Conservation (phyloP, 2,329 filamentous ascomycete species). For the Trichophyton mentagrophytes region DNA sequence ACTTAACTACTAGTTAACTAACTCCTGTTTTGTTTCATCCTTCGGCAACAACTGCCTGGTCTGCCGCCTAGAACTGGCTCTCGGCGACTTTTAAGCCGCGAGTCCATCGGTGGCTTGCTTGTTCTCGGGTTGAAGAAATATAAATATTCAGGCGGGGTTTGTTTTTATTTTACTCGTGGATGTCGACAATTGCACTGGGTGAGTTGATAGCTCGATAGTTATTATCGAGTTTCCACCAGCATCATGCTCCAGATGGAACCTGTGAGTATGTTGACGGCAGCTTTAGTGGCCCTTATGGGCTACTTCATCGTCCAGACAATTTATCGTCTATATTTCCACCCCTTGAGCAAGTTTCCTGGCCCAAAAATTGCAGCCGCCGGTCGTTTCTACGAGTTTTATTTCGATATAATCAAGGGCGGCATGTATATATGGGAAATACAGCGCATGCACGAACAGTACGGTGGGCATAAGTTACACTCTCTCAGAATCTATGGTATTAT, state of each 20-base stretch:
- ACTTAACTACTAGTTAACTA: too few species aligned
- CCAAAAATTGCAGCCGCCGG: constrained; percentile 18
- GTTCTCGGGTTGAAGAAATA: too few species aligned
- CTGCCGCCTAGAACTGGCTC: too few species aligned
- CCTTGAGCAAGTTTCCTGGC: constrained; percentile 19
- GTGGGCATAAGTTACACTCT: constrained; percentile 8
- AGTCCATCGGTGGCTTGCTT: too few species aligned
- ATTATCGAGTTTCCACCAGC: not conserved
- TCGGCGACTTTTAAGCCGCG: too few species aligned
- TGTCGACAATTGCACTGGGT: too few species aligned
- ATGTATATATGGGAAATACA: constrained; percentile 21
- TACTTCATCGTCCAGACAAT: constrained; percentile 1
- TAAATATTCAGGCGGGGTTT: too few species aligned
- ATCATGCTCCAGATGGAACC: not conserved
- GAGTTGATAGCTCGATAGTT: too few species aligned
- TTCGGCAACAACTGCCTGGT: too few species aligned
- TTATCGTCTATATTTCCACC: constrained; percentile 19
- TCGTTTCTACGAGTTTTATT: constrained; percentile 20
- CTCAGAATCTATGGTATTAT: not conserved
- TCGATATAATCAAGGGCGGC: constrained; percentile 17
- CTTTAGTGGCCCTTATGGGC: not conserved
- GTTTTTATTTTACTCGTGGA: too few species aligned
- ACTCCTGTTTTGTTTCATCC: too few species aligned
- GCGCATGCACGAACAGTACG: constrained; percentile 23
- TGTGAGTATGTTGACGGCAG: not conserved